Base-by-base conservation (phyloP, 352 stramenopile genomes). In the Peronospora farinosa region DNA sequence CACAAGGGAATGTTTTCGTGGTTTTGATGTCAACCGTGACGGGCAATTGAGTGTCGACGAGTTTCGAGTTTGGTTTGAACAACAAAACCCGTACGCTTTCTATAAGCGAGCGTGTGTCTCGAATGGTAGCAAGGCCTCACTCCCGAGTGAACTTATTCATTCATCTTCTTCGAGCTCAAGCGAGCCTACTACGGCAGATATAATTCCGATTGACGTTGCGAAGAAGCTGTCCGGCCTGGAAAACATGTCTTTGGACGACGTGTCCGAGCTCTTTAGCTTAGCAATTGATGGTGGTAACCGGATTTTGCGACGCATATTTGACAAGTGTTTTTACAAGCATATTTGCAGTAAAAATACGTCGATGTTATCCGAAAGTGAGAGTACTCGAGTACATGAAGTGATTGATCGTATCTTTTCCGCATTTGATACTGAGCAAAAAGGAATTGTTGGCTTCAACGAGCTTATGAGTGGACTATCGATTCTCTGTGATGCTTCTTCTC, bases 11-110 rank as follows among this genome's bases (percentile, higher is more conserved):
- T 93, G 85, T 27, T 95, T 95, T 60, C 54, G 64, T 15, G 46
- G 54, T 27, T 89, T 87, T 37, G 82, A 94, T 41, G 67, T 78
- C 38, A 91, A 95, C 13, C 58, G 66, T n/a, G 81, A 94, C 39
- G 60, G 73, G 3, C 69, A 88, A 37, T 47, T 94, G 25, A 90
- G 77, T 43, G 86, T 86, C 32, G 79, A 88, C 0, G 81, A 93
- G 45, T 95, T 95, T 35, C 60, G 68, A 28, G 64, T 72, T 38
- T 92, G 80, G 68, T 82, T 93, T 47, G 60, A 86, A 16, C 64
- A 72, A 33, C 75, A 89, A 51, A 82, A 84, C 25, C 41, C 62
- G 1, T 40, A 59, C 3, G 23, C 25, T 40, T 48, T 53, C 25
- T 32, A 35, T 35, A 43, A 49, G 25, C 46, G 47, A 31, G 27